Conservation (phyloP, 2,329 filamentous ascomycete species). For the Pyrenochaeta sp. region DNA sequence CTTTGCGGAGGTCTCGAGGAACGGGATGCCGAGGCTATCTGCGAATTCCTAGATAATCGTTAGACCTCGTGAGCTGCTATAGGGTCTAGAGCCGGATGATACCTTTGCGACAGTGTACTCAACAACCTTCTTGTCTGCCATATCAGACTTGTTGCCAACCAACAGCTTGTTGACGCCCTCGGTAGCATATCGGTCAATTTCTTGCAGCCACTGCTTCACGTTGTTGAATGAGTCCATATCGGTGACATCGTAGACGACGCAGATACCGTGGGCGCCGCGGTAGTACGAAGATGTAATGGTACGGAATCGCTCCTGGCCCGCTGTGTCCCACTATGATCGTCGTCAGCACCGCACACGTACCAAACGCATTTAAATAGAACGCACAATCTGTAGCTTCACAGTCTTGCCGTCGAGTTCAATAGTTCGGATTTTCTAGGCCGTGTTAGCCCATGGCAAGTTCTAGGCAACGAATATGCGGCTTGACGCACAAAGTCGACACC, state of each 20-base stretch:
- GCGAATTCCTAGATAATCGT: slow-evolving; percentile 81
- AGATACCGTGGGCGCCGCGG: slow-evolving; percentile 98
- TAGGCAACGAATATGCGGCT: slow-evolving; percentile 42
- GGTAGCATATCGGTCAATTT: slow-evolving; percentile 98
- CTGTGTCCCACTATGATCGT: slow-evolving; percentile 87
- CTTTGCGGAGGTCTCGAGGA: slow-evolving; percentile 99
- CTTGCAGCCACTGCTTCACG: slow-evolving; percentile 99
- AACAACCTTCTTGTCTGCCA: slow-evolving; percentile 99
- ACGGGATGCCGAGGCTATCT: slow-evolving; percentile 97
- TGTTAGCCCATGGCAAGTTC: slow-evolving; percentile 34
- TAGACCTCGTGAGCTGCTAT: slow-evolving; percentile 12
- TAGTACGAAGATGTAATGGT: slow-evolving; percentile 99
- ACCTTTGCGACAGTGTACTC: slow-evolving; percentile 99
- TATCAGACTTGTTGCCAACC: slow-evolving; percentile 99
- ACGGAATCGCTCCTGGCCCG: slow-evolving; percentile 98
- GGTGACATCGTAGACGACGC: slow-evolving; percentile 99
- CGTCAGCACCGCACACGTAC: slow-evolving; percentile 21
- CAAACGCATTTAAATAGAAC: slow-evolving; percentile 10
- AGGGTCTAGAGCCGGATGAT: slow-evolving; percentile 42
- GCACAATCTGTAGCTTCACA: slow-evolving; percentile 94
- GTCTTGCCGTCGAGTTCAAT: slow-evolving; percentile 99
- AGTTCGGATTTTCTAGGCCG: slow-evolving; percentile 92
- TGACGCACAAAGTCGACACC: slow-evolving; percentile 83
- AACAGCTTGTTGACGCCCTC: slow-evolving; percentile 99
- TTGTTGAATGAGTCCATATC: slow-evolving; percentile 99